Base-by-base conservation (phyloP, 2,329 filamentous ascomycete genomes). In the Pyrenochaeta sp. region DNA sequence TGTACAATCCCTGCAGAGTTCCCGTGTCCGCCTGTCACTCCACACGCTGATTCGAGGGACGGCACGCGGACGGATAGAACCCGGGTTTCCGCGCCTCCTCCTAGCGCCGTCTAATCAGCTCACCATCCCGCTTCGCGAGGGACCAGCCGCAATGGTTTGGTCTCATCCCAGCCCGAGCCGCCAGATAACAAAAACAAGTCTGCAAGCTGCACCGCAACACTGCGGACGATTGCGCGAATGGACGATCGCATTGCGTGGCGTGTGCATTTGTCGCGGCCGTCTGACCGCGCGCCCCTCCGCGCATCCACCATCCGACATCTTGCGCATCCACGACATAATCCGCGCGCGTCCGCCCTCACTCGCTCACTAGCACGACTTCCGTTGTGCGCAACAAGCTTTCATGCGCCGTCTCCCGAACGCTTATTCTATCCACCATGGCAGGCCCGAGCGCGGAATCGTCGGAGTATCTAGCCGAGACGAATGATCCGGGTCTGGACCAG, bases 381-480 rank as follows among this genome's bases (percentile, higher is more conserved):
- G 22, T 49, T 34, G 30, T 22, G 30, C 45, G 45, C 45, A 36
- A 22, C 45, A 22, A 22, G 13, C 45, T 48, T 48, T 13, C 24
- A 40, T 50, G 48, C 30, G 15, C 36, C 24, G 13, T 19, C 36
- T 42, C 36, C 48, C 24, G 36, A 37, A 50, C 24, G 36, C 36
- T n/a, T 40, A n/a, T 50, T 22, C 39, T 27, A 24, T 32, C 34
- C 48, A 37, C 25, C 46, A 58, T 54, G 56, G 46, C 56, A 15
- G 46, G 40, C 40, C 25, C 50, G 19, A 50, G 42, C 40, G 50
- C 42, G 44, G 30, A 8, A 12, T 47, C 56, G 22, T 46, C 51
- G 48, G 56, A 48, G 40, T 59, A 28, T 27, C 56, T 59, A 1
- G 51, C 52, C 43, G 48, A 59, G 37, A 55, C 52, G 28, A 59